A percentile compares a stretch with the other conserved stretches of the same genome.
These are phyloP conservation scores for Clavispora carvajalis DNA, from an alignment of 805 yeast genomes.

Conservation along the genomic window DNA sequence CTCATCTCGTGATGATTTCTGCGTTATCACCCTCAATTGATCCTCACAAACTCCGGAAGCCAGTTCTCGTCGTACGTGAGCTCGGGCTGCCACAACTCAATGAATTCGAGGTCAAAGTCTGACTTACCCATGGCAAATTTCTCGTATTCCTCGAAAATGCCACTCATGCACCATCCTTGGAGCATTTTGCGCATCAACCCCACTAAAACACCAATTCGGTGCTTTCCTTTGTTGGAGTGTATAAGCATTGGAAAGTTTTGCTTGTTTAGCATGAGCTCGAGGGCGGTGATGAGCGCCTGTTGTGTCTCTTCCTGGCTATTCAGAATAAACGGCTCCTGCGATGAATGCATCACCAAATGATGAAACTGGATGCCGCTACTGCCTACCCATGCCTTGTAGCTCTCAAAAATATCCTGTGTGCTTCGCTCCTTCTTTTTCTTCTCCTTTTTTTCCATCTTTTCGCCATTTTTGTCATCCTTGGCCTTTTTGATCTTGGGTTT, in stretches of 20 bases:
- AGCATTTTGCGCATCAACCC: slow-evolving; percentile 80
- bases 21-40: no score
- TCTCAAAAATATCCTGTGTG: slow-evolving; percentile 45
- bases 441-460: slow-evolving; percentile 13
- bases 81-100: slow-evolving; percentile 73
- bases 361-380: slow-evolving; percentile 49
- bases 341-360: slow-evolving; percentile 61
- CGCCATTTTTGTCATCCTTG: slow-evolving; percentile 8
- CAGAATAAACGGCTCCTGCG: slow-evolving; percentile 72
- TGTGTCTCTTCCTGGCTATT: slow-evolving; percentile 33
- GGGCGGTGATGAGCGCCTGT: slow-evolving; percentile 48
- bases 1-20: no score
- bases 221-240: slow-evolving; percentile 97
- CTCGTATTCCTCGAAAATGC: slow-evolving; percentile 89
- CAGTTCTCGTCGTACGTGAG: slow-evolving; percentile 42
- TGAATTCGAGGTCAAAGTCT: slow-evolving; percentile 84
- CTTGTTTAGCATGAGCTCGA: slow-evolving; percentile 51
- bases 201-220: slow-evolving; percentile 88
- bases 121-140: slow-evolving; percentile 92
- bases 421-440: slow-evolving; percentile 41
- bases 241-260: slow-evolving; percentile 82
- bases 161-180: slow-evolving; percentile 92
- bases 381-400: slow-evolving; percentile 65
- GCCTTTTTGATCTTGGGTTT: slow-evolving; percentile 15
- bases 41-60: slow-evolving; percentile 62